Evolutionary conservation across 2,329 filamentous ascomycete genomes (phyloP), one percentile per base, ranked within the genome.

Genomic region (Aureobasidium uvarum): DNA sequence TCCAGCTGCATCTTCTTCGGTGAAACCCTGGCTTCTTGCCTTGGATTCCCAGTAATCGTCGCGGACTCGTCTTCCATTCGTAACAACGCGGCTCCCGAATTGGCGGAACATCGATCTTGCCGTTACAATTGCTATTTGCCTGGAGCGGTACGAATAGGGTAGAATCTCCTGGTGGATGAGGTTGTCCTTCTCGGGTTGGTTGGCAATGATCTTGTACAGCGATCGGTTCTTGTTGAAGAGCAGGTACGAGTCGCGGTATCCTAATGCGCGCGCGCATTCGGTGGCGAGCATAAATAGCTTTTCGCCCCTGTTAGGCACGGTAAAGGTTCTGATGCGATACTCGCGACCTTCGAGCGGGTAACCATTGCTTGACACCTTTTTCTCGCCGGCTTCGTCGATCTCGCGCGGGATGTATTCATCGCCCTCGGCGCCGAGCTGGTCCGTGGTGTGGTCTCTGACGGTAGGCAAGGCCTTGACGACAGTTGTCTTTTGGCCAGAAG

Each of bases 31-130:
- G 78, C 98, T 99, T 55, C 90, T 85, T 8, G 95, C 95, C 78
- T 98, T 98, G 74, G 89, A 91, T 77, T 98, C 95, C 95, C 95
- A 99, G 78, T 99, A 99, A 76, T 99, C 95, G 78, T 99, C 95
- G 58, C 95, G 89, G 48, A 99, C 95, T 66, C 95, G 85, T 68
- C 94, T 86, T 39, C 95, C 95, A 72, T 93, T 91, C 41, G 90
- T 87, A 69, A 99, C 95, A 62, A 99, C 89, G 68, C 95, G 86
- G 77, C 93, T 97, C 56, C 95, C 95, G 77, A 99, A 99, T 76
- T 99, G 95, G 50, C 95, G 88, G 78, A 98, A 99, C 95, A 99
- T 99, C 71, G 94, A 98, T 69, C 92, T 88, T 36, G 95, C 95
- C 0, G 95, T 98, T 50, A 99, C 95, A 68, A 99, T 97, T 60